A percentile compares a stretch with the other conserved stretches of the same genome.
These are phyloP conservation scores for Orbilia quercus DNA, from an alignment of 2,329 filamentous ascomycete species.

Conservation along the genomic window DNA sequence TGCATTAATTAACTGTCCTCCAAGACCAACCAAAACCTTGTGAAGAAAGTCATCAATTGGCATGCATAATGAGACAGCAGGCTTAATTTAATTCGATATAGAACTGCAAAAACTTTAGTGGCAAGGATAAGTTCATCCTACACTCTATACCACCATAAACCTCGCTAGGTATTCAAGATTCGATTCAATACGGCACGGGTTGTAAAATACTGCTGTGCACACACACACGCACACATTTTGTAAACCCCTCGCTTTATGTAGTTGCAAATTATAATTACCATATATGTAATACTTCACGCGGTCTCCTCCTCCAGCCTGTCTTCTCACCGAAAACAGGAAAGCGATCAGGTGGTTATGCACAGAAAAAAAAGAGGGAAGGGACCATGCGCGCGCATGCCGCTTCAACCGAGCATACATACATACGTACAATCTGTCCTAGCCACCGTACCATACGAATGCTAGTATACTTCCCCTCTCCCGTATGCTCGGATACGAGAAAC, in stretches of 20 bases:
- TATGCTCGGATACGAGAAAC: slow-evolving; percentile 23
- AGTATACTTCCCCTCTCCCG: background rate
- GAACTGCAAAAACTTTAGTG: slow-evolving; percentile 11
- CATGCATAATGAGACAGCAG: slow-evolving; percentile 33
- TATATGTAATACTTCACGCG: slow-evolving; percentile 31
- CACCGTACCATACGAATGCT: too few species aligned
- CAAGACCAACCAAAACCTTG: slow-evolving; percentile 13
- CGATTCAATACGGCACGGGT: too few species aligned
- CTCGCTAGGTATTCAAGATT: too few species aligned
- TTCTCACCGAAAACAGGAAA: slow-evolving; percentile 40
- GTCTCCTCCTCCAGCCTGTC: background rate
- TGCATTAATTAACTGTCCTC: too few species aligned
- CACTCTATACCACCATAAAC: too few species aligned
- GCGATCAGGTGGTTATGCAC: slow-evolving; percentile 53
- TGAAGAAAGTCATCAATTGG: slow-evolving; percentile 40
- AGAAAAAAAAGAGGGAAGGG: slow-evolving; percentile 28
- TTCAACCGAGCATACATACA: too few species aligned
- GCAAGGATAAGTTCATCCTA: slow-evolving; percentile 1
- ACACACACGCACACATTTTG: too few species aligned
- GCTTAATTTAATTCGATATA: slow-evolving; percentile 29
- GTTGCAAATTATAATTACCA: slow-evolving; percentile 44
- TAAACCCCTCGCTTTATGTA: slow-evolving; percentile 40
- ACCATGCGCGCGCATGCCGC: slow-evolving; percentile 55
- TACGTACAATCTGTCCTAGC: too few species aligned
- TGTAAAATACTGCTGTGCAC: background rate